Base-by-base conservation (phyloP, 768 basidiomycete species). In the Termitomyces sp. region DNA sequence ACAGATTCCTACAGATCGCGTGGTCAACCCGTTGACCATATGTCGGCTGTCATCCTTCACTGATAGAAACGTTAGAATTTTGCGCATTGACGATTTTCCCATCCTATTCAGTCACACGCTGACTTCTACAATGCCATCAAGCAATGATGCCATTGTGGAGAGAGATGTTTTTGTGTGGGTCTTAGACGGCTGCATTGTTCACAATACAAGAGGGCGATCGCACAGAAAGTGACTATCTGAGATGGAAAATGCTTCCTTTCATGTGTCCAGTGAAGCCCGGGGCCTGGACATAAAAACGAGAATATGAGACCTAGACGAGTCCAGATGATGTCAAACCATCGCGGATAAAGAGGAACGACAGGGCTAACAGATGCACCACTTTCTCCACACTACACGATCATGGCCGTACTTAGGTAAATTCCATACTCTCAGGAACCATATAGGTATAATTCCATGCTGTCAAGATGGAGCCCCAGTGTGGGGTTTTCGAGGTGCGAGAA, bases 121-220 rank as follows among this genome's bases (percentile, higher is more conserved):
- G 56, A 9, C 56, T 61, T 59, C 37, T 59, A 54, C 56, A 47
- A 63, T 65, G 47, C 43, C 48, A 65, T 62, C 64, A 62, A 57
- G 10, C 37, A 46, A 56, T 8, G 25, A 17, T 38, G 59, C 43
- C 50, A 53, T 55, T 45, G 31, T 20, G 32, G 49, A 0, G 17
- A 32, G 31, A 49, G 31, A 32, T 50, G 34, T n/a, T 17, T 50
- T 9, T 15, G n/a, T 25, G 9, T 29, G 8, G 29, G 29, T 3
- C 15, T 32, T 17, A 10, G 49, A 34, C 32, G 38, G 37, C 25
- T 52, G 56, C 42, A 54, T 36, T 48, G 59, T 55, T 46, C 25
- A 37, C 17, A 40, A n/a, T 25, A 31, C 60, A 55, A 37, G 47
- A 32, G 36, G 31, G 40, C 38, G 32, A 50, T 58, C 48, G 50